These are phyloP conservation scores for Smallanthus sonchifolius DNA, from an alignment of 129 eudicot species.

Conservation along the genomic window DNA sequence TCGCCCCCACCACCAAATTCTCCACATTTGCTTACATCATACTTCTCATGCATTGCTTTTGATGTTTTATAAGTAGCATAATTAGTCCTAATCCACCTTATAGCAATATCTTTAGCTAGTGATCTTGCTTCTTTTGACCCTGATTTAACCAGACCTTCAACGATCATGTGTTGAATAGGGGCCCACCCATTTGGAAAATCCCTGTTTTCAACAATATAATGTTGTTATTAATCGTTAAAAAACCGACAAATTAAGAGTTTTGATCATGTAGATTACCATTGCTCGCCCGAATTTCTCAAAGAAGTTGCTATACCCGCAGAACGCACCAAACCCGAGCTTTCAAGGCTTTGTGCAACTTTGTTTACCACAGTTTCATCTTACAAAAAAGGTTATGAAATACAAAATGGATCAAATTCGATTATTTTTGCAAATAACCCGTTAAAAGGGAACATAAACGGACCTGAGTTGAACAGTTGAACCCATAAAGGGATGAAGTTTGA, in stretches of 20 bases:
- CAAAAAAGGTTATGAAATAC: background rate
- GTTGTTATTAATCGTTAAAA: background rate
- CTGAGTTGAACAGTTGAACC: conserved; percentile 60
- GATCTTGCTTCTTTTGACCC: conserved; percentile 48
- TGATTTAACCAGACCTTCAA: conserved; percentile 68
- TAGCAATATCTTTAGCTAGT: conserved; percentile 73
- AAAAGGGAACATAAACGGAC: conserved; percentile 27
- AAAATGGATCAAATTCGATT: background rate
- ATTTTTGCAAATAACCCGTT: background rate
- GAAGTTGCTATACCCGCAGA: conserved; percentile 87
- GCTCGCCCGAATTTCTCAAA: conserved; percentile 71
- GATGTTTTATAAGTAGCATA: conserved; percentile 52
- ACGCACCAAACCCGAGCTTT: conserved; percentile 56
- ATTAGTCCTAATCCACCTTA: conserved; percentile 79
- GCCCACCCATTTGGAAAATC: conserved; percentile 99
- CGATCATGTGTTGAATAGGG: conserved; percentile 85
- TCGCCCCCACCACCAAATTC: conserved; percentile 88
- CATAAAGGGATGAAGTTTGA: conserved; percentile 86
- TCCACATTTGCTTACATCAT: conserved; percentile 80
- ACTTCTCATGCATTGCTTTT: conserved; percentile 82
- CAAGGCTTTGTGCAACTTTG: conserved; percentile 60
- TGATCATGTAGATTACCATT: conserved; percentile 47
- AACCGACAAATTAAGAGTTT: background rate
- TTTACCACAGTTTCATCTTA: conserved; percentile 52
- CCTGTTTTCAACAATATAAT: conserved; percentile 38